Base-by-base conservation (phyloP, 2,329 filamentous ascomycete species). In the Penicillium aurantiogriseum region DNA sequence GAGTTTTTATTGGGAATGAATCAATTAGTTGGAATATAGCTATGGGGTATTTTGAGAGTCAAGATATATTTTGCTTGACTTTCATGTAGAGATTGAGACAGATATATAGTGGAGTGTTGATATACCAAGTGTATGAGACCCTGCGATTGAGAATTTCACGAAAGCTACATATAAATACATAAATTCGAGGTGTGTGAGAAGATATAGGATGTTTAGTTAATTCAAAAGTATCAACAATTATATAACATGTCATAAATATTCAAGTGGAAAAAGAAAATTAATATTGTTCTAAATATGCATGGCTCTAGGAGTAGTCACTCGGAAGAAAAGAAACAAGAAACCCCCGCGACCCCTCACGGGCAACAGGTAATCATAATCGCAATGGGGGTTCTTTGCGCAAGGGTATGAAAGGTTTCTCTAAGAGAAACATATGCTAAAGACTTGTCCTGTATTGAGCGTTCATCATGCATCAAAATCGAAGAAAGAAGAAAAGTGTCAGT, bases 251-350 rank as follows among this genome's bases (percentile, higher is more conserved):
- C 31, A 25, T 36, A 10, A 15, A 17, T 23, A 23, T 47, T 6
- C 15, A 33, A 21, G 4, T 7, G 29, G 8, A n/a, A 51, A 59
- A 59, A 58, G 13, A 51, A n/a, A 33, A 67, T 67, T 67, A 67
- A 65, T 64, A 67, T 66, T 67, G 65, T 57, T 65, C 59, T 66
- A 66, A 60, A 60, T 51, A 55, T 55, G 62, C 52, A 62, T 58
- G 59, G 57, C 59, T 59, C 59, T 39, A 31, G 47, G 51, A 54
- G 60, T 45, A 47, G 55, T 57, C 47, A 50, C 33, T 56, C 51
- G 6, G 54, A 51, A 45, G 50, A 57, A 58, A 55, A 47, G 54
- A 53, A 56, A 61, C 45, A 52, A 38, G 38, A 40, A 56, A 58
- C 51, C 47, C 57, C 33, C 43, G n/a, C 49, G 51, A 50, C 48